phyloP scores from a whole-genome alignment of 1,284 basidiomycete species.

The Apiotrichum veenhuisii region DNA sequence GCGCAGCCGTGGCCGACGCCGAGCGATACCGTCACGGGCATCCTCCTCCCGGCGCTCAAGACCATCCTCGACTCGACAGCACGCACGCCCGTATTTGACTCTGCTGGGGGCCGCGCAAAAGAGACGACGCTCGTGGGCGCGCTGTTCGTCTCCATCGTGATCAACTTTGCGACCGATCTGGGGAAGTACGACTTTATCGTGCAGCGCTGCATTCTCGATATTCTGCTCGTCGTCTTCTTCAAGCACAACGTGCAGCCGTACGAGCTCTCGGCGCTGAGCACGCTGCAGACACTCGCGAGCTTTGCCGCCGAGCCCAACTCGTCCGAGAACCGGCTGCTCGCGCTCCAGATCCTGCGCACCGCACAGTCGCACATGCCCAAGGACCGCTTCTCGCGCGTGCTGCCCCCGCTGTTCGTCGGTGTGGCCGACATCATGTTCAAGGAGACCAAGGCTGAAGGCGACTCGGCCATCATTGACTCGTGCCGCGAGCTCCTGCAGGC shows the following conservation, averaged over 20 bases:
- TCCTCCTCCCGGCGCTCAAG: slow-evolving; percentile 35
- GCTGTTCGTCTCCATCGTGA: slow-evolving; percentile 34
- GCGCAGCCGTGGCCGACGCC: slow-evolving; percentile 25
- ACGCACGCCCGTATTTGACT: slow-evolving; percentile 18
- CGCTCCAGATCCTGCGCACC: slow-evolving; percentile 32
- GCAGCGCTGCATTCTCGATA: slow-evolving; percentile 36
- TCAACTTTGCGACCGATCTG: slow-evolving; percentile 32
- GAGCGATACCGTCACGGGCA: slow-evolving; percentile 20
- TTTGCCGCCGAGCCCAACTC: slow-evolving; percentile 23
- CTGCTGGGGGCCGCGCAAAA: slow-evolving; percentile 15
- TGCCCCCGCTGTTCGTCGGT: slow-evolving; percentile 27
- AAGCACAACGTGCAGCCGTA: slow-evolving; percentile 38
- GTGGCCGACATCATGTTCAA: slow-evolving; percentile 25
- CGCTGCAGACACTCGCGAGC: slow-evolving; percentile 29
- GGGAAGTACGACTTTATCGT: slow-evolving; percentile 22
- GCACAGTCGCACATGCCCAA: slow-evolving; percentile 27
- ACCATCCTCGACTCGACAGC: slow-evolving; percentile 31
- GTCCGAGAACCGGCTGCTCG: slow-evolving; percentile 34
- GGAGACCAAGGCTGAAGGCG: slow-evolving; percentile 8
- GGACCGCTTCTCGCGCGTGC: slow-evolving; percentile 26
- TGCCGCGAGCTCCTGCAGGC: slow-evolving; percentile 10
- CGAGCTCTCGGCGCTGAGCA: slow-evolving; percentile 29
- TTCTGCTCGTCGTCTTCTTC: slow-evolving; percentile 37
- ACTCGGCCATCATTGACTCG: slow-evolving; percentile 11
- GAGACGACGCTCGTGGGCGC: slow-evolving; percentile 29